Base-by-base conservation (phyloP, 2,329 filamentous ascomycete genomes). In the Aspergillus sp. region DNA sequence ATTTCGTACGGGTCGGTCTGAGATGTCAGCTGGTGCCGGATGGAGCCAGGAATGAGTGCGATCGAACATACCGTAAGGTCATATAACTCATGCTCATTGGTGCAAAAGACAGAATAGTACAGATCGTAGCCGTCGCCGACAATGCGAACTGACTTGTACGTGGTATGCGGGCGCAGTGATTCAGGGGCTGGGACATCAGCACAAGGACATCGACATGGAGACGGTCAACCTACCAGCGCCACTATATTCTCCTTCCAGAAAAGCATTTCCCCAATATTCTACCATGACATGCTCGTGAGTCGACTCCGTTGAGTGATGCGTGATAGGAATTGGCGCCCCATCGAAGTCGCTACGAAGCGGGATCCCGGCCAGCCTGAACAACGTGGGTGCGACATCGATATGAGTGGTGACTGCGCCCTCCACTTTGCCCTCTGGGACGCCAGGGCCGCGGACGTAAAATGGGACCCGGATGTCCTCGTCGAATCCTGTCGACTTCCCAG, bases 381-480 rank as follows among this genome's bases (percentile, higher is more conserved):
- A 60, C 0, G 81, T 85, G 0, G 82, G 81, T 0, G 78, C 79
- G 2, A 85, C 63, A 53, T 85, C 82, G 3, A 81, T 81, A 50
- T 85, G 82, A 0, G 79, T 77, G 0, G 78, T 82, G 2, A 80
- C 75, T 4, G 72, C 59, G 26, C 75, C 62, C 3, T 68, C 63
- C 0, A 62, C 64, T 5, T 67, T 52, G 1, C 72, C 73, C 7
- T 61, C 53, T 0, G 72, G 62, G 2, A 83, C 64, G 0, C 77
- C 76, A 0, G 81, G 80, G 0, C 81, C 81, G 7, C 80, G 71
- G 12, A 84, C 72, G 33, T 80, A 70, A 4, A 83, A 69, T 0
- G 80, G 79, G 1, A 82, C 74, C 2, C 78, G 74, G 49, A 82
- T 76, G 49, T 82, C 79, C 43, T 79, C 76, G 33, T 82, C 79